Evolutionary conservation across 1,284 basidiomycete genomes (phyloP).

Genomic region (Fistulinella staudtii): DNA sequence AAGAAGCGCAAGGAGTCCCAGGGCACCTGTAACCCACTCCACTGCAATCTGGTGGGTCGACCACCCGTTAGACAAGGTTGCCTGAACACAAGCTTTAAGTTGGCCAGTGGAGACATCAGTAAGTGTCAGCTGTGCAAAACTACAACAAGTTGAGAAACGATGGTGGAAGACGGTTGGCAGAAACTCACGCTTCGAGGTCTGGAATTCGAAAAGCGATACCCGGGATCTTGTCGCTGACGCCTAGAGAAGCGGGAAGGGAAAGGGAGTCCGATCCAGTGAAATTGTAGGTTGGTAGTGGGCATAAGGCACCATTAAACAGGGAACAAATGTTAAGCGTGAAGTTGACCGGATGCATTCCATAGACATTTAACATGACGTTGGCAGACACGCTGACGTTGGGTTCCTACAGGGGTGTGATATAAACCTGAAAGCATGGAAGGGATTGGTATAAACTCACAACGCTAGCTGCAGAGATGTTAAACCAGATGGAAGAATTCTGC

Average conservation of each 20-base stretch:
- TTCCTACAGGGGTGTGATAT: conserved; percentile 44
- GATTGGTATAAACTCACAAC: conserved; percentile 47
- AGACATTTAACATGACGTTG: conserved; percentile 76
- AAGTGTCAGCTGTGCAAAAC: conserved; percentile 76
- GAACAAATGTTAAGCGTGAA: conserved; percentile 76
- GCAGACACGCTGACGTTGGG: conserved; percentile 75
- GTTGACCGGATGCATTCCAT: conserved; percentile 77
- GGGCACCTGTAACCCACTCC: conserved; percentile 70
- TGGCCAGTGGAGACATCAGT: conserved; percentile 63
- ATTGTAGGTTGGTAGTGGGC: conserved; percentile 83
- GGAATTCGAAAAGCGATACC: conserved; percentile 84
- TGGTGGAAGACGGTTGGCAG: neutral
- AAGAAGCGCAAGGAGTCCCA: conserved; percentile 67
- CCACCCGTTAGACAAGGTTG: conserved; percentile 89
- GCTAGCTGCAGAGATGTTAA: conserved; percentile 72
- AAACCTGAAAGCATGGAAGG: conserved; percentile 20
- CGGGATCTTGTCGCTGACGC: conserved; percentile 60
- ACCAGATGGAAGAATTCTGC: conserved; percentile 64
- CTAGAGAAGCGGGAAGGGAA: conserved; percentile 60
- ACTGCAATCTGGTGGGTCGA: conserved; percentile 74
- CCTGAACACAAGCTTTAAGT: conserved; percentile 85
- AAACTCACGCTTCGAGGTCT: conserved; percentile 72
- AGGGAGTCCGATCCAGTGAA: conserved; percentile 81
- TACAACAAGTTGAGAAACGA: conserved; percentile 11
- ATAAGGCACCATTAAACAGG: conserved; percentile 74